Base-by-base conservation (phyloP, 805 yeast species). In the Jamesozyma lodderae region DNA sequence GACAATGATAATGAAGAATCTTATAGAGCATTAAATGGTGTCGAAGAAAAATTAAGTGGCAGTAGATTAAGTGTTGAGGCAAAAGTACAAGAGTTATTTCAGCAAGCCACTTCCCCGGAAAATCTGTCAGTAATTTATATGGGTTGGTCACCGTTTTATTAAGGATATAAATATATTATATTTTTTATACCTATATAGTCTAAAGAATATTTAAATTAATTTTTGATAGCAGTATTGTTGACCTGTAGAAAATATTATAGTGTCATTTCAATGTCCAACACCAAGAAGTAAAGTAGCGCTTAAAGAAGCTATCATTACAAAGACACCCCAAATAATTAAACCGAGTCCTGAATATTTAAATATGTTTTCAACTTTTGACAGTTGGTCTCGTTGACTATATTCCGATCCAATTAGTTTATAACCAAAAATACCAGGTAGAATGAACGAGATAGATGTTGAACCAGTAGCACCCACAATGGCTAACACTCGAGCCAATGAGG, bases 61-160 rank as follows among this genome's bases (percentile, higher is more conserved):
- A 69, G 70, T 25, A 82, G 79, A 0, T 64, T 92, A 35, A 85
- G 87, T 52, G 74, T 75, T 6, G 96, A 87, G 49, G 95, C 96
- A 0, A 75, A 76, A 0, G 90, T 90, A 2, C 71, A 90, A 39
- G 92, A 83, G 51, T 63, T 90, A 45, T 76, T 88, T 6, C 76
- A 75, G 31, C 82, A 81, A 41, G 96, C 98, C 0, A 68, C 78
- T 0, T 79, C 76, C 52, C 66, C 69, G 4, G 61, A 67, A 4
- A 85, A 86, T 47, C 62, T 92, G 34, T 81, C 92, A 0, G 57
- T 79, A 19, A 75, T 92, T 4, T 92, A 77, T 55, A 69, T 76
- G 53, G 96, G 96, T 2, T 81, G 94, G 96, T 69, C 82, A 29
- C 87, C 92, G 16, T 83, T 81, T 51, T 76, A 72, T 46, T 81